phyloP scores from a whole-genome alignment of 2,329 filamentous ascomycete genomes.

The Curvularia spicifera region DNA sequence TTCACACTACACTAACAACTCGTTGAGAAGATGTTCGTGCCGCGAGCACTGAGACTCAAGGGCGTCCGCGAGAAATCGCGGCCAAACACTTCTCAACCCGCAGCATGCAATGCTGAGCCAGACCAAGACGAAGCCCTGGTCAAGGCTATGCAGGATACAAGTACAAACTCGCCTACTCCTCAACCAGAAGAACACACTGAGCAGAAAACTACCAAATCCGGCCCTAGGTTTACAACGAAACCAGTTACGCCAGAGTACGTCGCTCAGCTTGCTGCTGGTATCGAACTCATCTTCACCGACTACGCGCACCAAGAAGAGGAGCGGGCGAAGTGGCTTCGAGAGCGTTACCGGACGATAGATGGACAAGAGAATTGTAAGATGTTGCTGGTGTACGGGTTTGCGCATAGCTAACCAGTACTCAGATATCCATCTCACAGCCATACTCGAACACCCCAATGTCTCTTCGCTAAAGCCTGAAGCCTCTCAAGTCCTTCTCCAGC shows the following conservation, averaged over 20 bases:
- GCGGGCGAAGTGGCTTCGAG: constrained; percentile 35
- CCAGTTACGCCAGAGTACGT: constrained; percentile 38
- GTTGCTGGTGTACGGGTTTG: background rate
- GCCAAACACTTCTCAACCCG: constrained; percentile 11
- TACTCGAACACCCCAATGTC: constrained; percentile 40
- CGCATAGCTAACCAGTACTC: constrained; percentile 2
- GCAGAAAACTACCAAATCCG: constrained; percentile 16
- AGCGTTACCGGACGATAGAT: constrained; percentile 33
- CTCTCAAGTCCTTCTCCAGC: constrained; percentile 37
- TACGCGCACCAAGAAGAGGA: constrained; percentile 44
- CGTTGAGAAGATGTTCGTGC: constrained; percentile 39
- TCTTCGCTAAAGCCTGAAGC: constrained; percentile 42
- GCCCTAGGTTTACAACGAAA: constrained; percentile 29
- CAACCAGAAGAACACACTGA: constrained; percentile 21
- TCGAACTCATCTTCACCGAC: constrained; percentile 46
- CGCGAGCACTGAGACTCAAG: constrained; percentile 43
- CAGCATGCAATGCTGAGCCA: constrained; percentile 10
- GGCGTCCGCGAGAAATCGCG: constrained; percentile 31
- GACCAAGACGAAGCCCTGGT: constrained; percentile 33
- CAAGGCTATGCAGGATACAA: constrained; percentile 33
- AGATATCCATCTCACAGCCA: constrained; percentile 44
- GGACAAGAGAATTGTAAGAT: constrained; percentile 35
- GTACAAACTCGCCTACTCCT: constrained; percentile 28
- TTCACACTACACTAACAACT: background rate
- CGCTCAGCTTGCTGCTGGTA: constrained; percentile 37